Percentiles rank a stretch among this genome's conserved stretches.
Evolutionary conservation across 2,329 filamentous ascomycete species (phyloP).

Genomic region (Ceratocystis papillata): DNA sequence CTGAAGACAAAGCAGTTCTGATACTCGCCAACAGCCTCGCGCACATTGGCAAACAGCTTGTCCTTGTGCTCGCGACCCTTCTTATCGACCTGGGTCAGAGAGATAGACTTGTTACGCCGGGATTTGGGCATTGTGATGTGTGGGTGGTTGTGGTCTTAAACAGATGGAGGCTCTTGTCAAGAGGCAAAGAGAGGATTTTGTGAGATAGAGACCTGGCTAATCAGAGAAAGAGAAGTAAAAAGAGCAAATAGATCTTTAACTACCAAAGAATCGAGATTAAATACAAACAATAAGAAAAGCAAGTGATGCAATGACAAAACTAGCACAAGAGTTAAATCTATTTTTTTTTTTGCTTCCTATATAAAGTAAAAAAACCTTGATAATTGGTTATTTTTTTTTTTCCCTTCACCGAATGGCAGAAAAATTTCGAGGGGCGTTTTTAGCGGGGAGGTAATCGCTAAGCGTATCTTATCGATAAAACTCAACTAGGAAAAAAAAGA

Average conservation of each 20-base stretch:
- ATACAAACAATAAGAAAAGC: background rate
- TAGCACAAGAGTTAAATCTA: background rate
- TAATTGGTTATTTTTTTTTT: background rate
- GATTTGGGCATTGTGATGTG: conserved; percentile 74
- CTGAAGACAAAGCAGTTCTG: conserved; percentile 86
- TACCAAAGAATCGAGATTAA: background rate
- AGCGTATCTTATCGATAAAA: conserved; percentile 21
- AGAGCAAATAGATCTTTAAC: background rate
- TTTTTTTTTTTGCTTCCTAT: background rate
- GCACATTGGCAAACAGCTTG: conserved; percentile 78
- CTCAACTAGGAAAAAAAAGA: background rate
- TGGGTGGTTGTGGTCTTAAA: conserved; percentile 8
- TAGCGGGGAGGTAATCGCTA: conserved; percentile 18
- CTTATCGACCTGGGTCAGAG: conserved; percentile 84
- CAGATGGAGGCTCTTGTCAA: background rate
- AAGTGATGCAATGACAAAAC: conserved; percentile 1
- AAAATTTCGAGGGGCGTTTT: conserved; percentile 22
- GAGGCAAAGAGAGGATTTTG: background rate
- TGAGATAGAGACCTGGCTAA: background rate
- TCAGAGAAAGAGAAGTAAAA: conserved; percentile 6
- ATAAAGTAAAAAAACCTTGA: conserved; percentile 16
- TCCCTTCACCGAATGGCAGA: conserved; percentile 15
- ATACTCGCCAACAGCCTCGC: conserved; percentile 73
- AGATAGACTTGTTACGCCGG: conserved; percentile 78
- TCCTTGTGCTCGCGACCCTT: conserved; percentile 88